Evolutionary conservation across 345 rosid genomes (phyloP).

Genomic region (Populus tremula): DNA sequence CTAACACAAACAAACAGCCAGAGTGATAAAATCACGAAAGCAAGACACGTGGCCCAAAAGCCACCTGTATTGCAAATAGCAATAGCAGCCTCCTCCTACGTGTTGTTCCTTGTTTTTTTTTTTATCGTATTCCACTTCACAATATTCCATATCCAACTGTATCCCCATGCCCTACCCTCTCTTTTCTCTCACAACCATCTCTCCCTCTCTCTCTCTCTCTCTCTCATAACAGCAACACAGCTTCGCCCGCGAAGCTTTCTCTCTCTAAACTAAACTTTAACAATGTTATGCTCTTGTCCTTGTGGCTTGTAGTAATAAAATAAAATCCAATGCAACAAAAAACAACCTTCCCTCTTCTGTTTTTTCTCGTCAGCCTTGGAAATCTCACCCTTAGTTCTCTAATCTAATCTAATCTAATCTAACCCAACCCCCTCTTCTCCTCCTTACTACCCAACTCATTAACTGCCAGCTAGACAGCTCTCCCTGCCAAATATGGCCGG

Average conservation of each 20-base stretch:
- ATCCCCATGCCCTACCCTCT: conserved; percentile 18
- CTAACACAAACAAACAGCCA: background rate
- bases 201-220: conserved; percentile 18
- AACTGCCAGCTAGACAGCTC: background rate
- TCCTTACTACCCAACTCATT: background rate
- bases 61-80: background rate
- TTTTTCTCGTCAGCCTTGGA: conserved; percentile 3
- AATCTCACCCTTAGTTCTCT: conserved; percentile 1
- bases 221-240: background rate
- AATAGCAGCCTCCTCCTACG: too few relatives aligned
- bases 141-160: conserved; percentile 57
- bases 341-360: background rate
- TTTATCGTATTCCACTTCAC: conserved; percentile 29
- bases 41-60: too few relatives aligned
- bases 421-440: background rate
- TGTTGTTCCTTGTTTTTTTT: background rate
- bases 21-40: background rate
- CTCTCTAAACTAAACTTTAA: background rate
- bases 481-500: background rate
- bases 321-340: background rate
- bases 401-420: background rate
- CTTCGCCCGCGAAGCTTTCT: conserved; percentile 37
- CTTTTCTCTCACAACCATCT: background rate
- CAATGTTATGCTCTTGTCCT: background rate
- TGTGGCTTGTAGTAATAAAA: background rate